Evolutionary conservation across 2,329 filamentous ascomycete genomes (phyloP), one percentile per base, ranked within the genome.

Genomic region (Leptographium flavum): DNA sequence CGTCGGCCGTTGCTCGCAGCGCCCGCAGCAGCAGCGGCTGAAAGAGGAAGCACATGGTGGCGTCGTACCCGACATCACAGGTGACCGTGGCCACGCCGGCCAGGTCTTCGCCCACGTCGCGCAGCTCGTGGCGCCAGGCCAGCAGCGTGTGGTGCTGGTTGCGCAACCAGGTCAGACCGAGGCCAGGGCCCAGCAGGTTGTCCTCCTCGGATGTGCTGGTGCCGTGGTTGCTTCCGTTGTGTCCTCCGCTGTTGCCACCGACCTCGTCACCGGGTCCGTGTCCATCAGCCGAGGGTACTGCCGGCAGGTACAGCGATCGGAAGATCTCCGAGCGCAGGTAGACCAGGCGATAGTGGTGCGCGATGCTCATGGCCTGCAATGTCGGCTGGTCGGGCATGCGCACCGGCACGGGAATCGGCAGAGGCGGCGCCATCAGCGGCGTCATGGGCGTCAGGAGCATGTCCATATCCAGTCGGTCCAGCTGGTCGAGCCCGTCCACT

Each of bases 261-360:
- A 6, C 6, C 6, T 21, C 11, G 11, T 25, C 17, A 1, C 19
- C 13, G 27, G 13, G 19, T 11, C 21, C 35, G 35, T 23, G 21
- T 23, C 35, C 35, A 21, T 37, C 35, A 1, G 35, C 35, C 8
- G 49, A 32, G 3, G 40, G 36, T 4, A 44, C 27, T 4, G 51
- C 51, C 2, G 50, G 50, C n/a, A 53, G 42, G 37, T 53, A 53
- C 44, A 52, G 42, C 9, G 49, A 31, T 2, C 47, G 54, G 45
- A 59, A 61, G 40, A 62, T 59, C 42, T 62, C 59, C 9, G 58
- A 60, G 11, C 60, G 57, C 14, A 61, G 50, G 45, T 62, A 61
- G 9, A 59, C 56, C 13, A 62, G 56, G 9, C 59, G 57, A 47
- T 61, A 61, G 49, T 59, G 58, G 47, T 61, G 59, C 4, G 40